Base-by-base conservation (phyloP, 1,139 yeast genomes). In the Geotrichum aggregatum region DNA sequence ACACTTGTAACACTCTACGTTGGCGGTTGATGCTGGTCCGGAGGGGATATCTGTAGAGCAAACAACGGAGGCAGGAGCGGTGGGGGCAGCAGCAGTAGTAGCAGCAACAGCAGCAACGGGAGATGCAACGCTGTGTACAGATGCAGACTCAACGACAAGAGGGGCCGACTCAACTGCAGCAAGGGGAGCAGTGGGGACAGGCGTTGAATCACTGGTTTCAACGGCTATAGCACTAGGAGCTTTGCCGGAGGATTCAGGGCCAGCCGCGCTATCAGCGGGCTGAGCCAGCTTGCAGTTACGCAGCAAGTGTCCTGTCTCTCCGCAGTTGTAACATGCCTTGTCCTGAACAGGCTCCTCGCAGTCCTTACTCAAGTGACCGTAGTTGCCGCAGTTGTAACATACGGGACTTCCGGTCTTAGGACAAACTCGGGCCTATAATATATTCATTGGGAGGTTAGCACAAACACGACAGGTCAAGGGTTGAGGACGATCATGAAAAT, bases 1-100 rank as follows among this genome's bases (percentile, higher is more conserved):
- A 75, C 96, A 89, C 73, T 87, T 87, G 79, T 87, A 88, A 74
- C 97, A 89, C 72, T 86, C 87, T 66, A 50, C 46, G 21, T 55
- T 45, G 59, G 56, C 45, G 43, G 58, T 49, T 38, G 50, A 50
- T 24, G 54, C 52, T 19, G 58, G 55, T 31, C 48, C 55, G 10
- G 47, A 41, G 7, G 56, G 50, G n/a, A 41, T 22, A 10, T 28
- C 35, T 10, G 52, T 21, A 18, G 44, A 14, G 13, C 44, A 2
- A 6, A 26, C 30, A 18, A 42, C 14, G 24, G 49, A 14, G 10
- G 48, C 44, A 30, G 50, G 13, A 7, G 36, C 45, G 14, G 48
- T 4, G 30, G 40, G 33, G 26, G 48, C n/a, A 14, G 47, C 30
- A 16, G 44, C 31, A 24, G 44, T 14, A 22, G 46, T n/a, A 16